Percentiles rank a stretch among this genome's conserved stretches.
Conservation (phyloP, 768 basidiomycete genomes). For the Pilatotrama ljubarskyi region DNA sequence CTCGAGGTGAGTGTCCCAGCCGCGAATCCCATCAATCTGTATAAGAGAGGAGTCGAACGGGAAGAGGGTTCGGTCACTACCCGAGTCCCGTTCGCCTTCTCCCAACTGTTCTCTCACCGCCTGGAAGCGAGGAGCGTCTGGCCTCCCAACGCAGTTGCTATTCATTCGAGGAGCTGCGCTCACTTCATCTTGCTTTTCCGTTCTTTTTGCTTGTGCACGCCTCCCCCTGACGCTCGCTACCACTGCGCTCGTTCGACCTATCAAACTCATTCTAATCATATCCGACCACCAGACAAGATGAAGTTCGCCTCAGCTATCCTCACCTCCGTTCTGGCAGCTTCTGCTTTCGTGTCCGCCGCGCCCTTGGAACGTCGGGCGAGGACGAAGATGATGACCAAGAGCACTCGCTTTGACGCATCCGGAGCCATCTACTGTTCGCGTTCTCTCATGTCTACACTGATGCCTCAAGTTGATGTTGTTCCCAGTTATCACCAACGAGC, state of each 20-base stretch:
- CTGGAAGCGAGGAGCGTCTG: conserved; percentile 20
- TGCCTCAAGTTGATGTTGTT: neutral
- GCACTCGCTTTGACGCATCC: conserved; percentile 12
- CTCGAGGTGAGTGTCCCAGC: neutral
- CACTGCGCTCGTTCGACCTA: conserved; percentile 12
- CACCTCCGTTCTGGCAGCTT: conserved; percentile 10
- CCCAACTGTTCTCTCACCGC: conserved; percentile 5
- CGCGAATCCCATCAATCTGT: neutral
- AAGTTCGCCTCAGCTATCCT: conserved; percentile 22
- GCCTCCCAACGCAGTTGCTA: neutral
- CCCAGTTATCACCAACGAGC: conserved; percentile 54
- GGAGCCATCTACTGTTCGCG: conserved; percentile 30
- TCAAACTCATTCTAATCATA: neutral
- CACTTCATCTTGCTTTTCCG: conserved; percentile 15
- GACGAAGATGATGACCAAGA: conserved; percentile 12
- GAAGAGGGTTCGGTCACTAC: neutral
- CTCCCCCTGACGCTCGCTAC: neutral
- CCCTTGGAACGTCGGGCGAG: conserved; percentile 14
- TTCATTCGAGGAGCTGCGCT: conserved; percentile 17
- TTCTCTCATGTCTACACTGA: neutral
- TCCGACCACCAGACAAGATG: conserved; percentile 17
- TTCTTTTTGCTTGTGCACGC: conserved; percentile 8
- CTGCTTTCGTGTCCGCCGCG: conserved; percentile 17
- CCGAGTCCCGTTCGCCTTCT: conserved; percentile 4
- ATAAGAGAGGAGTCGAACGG: conserved; percentile 1